Evolutionary conservation across 768 basidiomycete genomes (phyloP), one percentile per base, ranked within the genome.

Genomic region (Daedaleopsis nitida): DNA sequence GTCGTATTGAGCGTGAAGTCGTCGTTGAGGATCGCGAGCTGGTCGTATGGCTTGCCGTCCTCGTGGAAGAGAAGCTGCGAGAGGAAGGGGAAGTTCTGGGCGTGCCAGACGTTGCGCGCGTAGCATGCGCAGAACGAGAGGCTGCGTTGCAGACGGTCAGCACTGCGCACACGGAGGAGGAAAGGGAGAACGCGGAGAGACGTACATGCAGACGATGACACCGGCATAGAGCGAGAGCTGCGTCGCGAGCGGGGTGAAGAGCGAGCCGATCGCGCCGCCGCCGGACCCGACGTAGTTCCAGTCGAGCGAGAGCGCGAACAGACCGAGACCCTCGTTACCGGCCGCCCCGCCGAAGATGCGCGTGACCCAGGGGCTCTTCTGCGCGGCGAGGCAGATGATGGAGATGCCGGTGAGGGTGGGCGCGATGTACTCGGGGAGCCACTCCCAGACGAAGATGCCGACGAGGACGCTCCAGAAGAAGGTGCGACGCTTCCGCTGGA

Each of bases 291-390:
- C 76, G 63, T 82, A 81, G 59, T 83, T 81, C 85, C 86, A 87
- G 60, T 87, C 86, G 9, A 87, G 71, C 58, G 76, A 84, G 12
- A 86, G 62, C 0, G 85, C 78, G 50, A 87, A 80, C 49, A 81
- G 68, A 11, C 86, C 86, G 10, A 86, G 76, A 1, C 85, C 85
- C 65, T 86, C 85, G 59, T 87, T 86, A 39, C 84, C 84, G 35
- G 83, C 80, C 42, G 80, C 83, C 43, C 86, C 86, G 54, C 86
- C 86, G 65, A 87, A 86, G 34, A 86, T 73, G 27, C 81, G 77
- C 0, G 84, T 81, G 59, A 86, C 76, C 70, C 77, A 76, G 0
- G 81, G 65, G 54, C 76, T 82, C 17, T 85, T 71, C 45, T 77
- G 78, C 50, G 79, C 76, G 1, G 78, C 83, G 24, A 85, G 75